These are phyloP conservation scores for Ricinus communis DNA, from an alignment of 345 rosid species.

Conservation along the genomic window DNA sequence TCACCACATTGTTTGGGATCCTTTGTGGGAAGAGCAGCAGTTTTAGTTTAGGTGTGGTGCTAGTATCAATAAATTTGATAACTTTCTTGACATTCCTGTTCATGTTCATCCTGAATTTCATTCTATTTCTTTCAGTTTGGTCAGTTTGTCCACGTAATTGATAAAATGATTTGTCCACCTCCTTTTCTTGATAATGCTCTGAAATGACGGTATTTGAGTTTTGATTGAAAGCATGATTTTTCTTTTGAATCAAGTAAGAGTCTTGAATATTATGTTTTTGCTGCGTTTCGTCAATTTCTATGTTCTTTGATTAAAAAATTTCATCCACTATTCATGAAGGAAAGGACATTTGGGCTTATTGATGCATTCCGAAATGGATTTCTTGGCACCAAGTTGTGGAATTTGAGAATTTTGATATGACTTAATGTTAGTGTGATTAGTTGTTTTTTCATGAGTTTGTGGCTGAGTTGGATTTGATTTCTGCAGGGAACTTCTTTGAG, in stretches of 20 bases:
- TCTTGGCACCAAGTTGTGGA: not conserved
- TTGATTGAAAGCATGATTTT: too few relatives aligned
- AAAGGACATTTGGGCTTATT: constrained; percentile 1
- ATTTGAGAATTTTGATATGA: not conserved
- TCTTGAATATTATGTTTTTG: too few relatives aligned
- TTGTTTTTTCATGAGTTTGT: not conserved
- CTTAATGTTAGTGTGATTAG: not conserved
- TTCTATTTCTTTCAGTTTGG: too few relatives aligned
- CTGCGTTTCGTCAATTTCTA: not conserved
- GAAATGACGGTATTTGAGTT: not conserved
- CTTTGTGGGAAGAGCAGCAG: not conserved
- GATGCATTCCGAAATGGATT: not conserved
- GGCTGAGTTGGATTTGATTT: constrained; percentile 15
- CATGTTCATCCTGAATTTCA: too few relatives aligned
- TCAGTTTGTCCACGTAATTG: not conserved
- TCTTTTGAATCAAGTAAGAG: too few relatives aligned
- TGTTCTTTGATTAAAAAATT: not conserved
- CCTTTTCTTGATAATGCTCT: not conserved
- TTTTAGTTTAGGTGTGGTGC: not conserved
- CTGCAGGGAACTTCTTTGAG: constrained; percentile 41
- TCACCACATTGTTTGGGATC: not conserved
- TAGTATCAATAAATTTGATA: not conserved
- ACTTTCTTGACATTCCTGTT: not conserved
- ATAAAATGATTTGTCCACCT: too few relatives aligned
- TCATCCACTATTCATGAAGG: not conserved